These are phyloP conservation scores for Spencermartinsiella europaea DNA, from an alignment of 805 yeast species.

Conservation along the genomic window DNA sequence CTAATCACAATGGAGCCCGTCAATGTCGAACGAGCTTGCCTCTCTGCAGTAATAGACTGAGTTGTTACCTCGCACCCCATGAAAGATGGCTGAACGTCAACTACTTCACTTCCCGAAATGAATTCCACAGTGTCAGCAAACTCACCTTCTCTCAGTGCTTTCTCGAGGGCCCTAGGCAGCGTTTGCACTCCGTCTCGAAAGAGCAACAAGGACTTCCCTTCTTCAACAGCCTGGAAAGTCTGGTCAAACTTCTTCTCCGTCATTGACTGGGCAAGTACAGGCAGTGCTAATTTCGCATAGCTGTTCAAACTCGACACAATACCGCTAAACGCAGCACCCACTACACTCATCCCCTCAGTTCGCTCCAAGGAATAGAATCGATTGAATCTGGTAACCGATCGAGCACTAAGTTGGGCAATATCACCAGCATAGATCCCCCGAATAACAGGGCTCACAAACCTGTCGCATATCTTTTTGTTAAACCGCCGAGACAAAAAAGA, in stretches of 20 bases:
- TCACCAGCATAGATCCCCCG: slow-evolving; percentile 95
- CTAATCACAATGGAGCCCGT: slow-evolving; percentile 15
- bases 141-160: slow-evolving; percentile 15
- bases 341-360: slow-evolving; percentile 44
- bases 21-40: background rate
- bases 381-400: slow-evolving; percentile 48
- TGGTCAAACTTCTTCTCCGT: slow-evolving; percentile 13
- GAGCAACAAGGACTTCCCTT: slow-evolving; percentile 15
- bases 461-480: slow-evolving; percentile 47
- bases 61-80: slow-evolving; percentile 9
- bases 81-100: slow-evolving; percentile 3
- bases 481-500: slow-evolving; percentile 65
- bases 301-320: slow-evolving; percentile 26
- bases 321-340: slow-evolving; percentile 41
- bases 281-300: slow-evolving; percentile 22
- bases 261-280: slow-evolving; percentile 24
- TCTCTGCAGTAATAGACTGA: background rate
- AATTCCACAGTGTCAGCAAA: slow-evolving; percentile 21
- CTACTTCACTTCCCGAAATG: slow-evolving; percentile 15
- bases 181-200: slow-evolving; percentile 27
- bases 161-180: slow-evolving; percentile 23
- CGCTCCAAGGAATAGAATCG: slow-evolving; percentile 52
- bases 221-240: slow-evolving; percentile 2
- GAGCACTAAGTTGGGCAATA: slow-evolving; percentile 56
- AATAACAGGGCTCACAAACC: slow-evolving; percentile 71